A percentile compares a stretch with the other conserved stretches of the same genome.
Conservation (phyloP, 2,329 filamentous ascomycete species). For the Aspergillus sp. region DNA sequence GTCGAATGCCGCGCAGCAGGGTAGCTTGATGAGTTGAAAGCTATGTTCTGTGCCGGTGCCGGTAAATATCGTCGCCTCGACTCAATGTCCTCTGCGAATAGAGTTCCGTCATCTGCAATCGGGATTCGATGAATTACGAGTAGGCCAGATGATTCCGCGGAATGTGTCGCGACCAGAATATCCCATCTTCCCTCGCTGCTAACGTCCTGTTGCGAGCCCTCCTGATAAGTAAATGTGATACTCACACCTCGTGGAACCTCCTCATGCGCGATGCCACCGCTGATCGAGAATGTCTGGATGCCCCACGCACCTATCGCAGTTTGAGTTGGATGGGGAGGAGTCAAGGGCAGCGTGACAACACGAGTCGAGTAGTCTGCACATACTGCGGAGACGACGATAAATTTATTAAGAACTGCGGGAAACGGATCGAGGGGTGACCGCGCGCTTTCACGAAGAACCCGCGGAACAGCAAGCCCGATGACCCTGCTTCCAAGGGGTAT, state of each 20-base stretch:
- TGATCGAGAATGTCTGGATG: conserved; percentile 51
- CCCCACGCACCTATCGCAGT: conserved; percentile 36
- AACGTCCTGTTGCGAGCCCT: conserved; percentile 22
- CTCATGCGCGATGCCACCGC: conserved; percentile 49
- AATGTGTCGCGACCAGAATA: conserved; percentile 48
- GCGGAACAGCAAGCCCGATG: conserved; percentile 51
- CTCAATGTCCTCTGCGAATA: conserved; percentile 38
- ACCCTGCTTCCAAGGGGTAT: conserved; percentile 56
- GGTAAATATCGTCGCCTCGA: conserved; percentile 51
- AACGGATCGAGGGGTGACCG: conserved; percentile 43
- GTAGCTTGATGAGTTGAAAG: conserved; percentile 55
- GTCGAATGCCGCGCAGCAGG: conserved; percentile 55
- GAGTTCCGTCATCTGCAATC: conserved; percentile 28
- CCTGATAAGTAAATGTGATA: conserved; percentile 53
- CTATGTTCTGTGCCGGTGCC: conserved; percentile 51
- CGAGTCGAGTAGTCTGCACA: conserved; percentile 59
- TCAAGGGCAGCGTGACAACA: conserved; percentile 55
- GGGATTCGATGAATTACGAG: conserved; percentile 48
- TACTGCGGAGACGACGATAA: conserved; percentile 54
- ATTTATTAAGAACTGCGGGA: conserved; percentile 49
- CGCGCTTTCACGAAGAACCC: conserved; percentile 43
- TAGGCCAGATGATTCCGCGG: conserved; percentile 44
- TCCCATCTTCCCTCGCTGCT: conserved; percentile 37
- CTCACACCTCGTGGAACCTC: conserved; percentile 52
- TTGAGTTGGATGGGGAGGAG: conserved; percentile 49